Percentiles rank a stretch among this genome's conserved stretches.
Conservation (phyloP, 495 filamentous ascomycete genomes). For the Penicillium argentinense region DNA sequence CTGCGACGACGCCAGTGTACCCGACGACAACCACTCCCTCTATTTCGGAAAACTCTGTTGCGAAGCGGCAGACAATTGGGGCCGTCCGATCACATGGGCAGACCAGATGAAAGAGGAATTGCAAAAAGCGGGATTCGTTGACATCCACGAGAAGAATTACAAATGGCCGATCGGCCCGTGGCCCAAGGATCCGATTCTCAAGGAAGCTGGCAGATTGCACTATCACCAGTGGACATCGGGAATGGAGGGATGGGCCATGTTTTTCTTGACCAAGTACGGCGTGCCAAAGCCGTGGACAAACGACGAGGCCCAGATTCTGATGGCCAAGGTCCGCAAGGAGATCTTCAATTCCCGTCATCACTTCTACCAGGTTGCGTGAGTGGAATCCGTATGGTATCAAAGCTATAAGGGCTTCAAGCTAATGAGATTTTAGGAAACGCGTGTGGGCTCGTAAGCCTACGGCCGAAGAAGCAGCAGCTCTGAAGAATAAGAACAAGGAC, state of each 20-base stretch:
- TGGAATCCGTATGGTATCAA: not conserved
- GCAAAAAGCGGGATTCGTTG: constrained; percentile 32
- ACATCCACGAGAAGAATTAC: constrained; percentile 16
- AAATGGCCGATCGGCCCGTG: constrained; percentile 26
- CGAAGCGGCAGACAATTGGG: constrained; percentile 11
- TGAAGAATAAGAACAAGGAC: not conserved
- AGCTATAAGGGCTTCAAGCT: not conserved
- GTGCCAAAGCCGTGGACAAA: constrained; percentile 21
- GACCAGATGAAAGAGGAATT: constrained; percentile 20
- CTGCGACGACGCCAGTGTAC: constrained; percentile 45
- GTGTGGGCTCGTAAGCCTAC: not conserved
- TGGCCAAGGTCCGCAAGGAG: constrained; percentile 21
- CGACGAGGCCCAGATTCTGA: constrained; percentile 25
- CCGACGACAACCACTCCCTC: constrained; percentile 24
- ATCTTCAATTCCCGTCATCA: constrained; percentile 21
- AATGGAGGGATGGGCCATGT: constrained; percentile 29
- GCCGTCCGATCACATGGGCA: constrained; percentile 12
- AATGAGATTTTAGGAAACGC: not conserved
- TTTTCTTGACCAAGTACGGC: constrained; percentile 25
- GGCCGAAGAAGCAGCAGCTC: not conserved
- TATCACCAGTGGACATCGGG: constrained; percentile 20
- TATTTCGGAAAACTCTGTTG: constrained; percentile 16
- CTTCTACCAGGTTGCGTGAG: constrained; percentile 18
- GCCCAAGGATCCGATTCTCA: constrained; percentile 20
- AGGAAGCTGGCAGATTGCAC: constrained; percentile 22